Evolutionary conservation across 1,284 basidiomycete species (phyloP).

Genomic region (Rugiboletus extremiorientalis): DNA sequence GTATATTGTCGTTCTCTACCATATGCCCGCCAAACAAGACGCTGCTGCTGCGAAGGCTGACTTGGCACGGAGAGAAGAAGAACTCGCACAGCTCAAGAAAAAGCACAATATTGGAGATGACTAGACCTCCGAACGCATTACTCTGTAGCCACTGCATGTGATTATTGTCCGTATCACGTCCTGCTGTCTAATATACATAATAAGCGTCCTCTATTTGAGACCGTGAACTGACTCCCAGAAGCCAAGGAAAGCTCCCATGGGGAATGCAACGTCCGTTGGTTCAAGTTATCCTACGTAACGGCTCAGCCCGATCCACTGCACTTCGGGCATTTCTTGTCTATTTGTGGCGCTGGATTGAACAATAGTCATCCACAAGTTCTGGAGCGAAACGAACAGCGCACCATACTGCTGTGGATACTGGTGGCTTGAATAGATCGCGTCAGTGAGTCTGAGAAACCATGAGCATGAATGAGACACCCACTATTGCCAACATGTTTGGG

Average conservation of each 20-base stretch:
- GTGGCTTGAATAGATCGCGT: constrained; percentile 40
- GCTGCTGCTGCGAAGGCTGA: constrained; percentile 92
- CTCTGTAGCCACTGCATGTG: constrained; percentile 1
- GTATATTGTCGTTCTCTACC: constrained; percentile 96
- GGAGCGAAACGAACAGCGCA: constrained; percentile 39
- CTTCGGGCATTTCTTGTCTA: constrained; percentile 35
- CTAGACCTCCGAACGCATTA: constrained; percentile 34
- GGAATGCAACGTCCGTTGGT: constrained; percentile 12
- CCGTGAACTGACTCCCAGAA: constrained; percentile 11
- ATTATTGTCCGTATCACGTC: constrained; percentile 1
- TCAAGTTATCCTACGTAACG: constrained; percentile 1
- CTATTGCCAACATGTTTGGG: constrained; percentile 69
- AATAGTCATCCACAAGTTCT: constrained; percentile 45
- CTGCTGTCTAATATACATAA: constrained; percentile 7
- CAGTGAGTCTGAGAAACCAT: constrained; percentile 10
- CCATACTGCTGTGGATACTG: constrained; percentile 70
- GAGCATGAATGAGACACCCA: constrained; percentile 37
- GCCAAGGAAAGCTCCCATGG: constrained; percentile 2
- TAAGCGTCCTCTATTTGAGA: constrained; percentile 6
- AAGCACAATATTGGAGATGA: constrained; percentile 80
- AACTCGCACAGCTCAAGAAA: constrained; percentile 85
- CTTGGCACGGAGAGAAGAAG: constrained; percentile 88
- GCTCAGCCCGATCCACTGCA: constrained; percentile 23
- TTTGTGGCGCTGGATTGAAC: constrained; percentile 39
- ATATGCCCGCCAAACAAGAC: constrained; percentile 95